Base-by-base conservation (phyloP, 176 grass and related monocot genomes). In the Areca catechu region DNA sequence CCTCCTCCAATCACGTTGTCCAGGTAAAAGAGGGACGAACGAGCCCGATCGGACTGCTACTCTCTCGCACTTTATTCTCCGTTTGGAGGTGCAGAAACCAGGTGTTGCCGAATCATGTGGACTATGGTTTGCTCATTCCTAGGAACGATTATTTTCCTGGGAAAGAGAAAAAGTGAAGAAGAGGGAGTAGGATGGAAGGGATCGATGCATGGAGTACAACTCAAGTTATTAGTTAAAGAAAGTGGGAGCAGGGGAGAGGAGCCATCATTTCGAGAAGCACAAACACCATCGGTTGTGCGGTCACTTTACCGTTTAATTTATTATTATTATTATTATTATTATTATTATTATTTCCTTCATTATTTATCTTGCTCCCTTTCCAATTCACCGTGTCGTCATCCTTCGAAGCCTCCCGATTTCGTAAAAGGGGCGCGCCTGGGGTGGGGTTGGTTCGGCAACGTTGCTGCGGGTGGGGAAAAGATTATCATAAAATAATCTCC, bases 251-350 rank as follows among this genome's bases (percentile, higher is more conserved):
- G 7, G 22, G 9, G 55, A 54, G 50, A 19, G 75, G 50, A 55
- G 0, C 64, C 63, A 22, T 60, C 67, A 17, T 34, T 60, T 70
- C 82, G 61, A 79, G 76, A 69, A 74, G 34, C 64, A 48, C 67
- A 68, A 76, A 83, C 78, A 25, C 79, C 84, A 65, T 83, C 79
- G 62, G 79, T 72, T 83, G 79, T 34, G 79, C 84, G 63, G 76
- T 82, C 76, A 79, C 84, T 88, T 88, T 66, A 78, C 56, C 65
- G 55, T 62, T 22, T 16, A 12, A 4, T 21, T 19, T 43, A n/a
- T 3, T 10, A 14, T 20, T 20, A 10, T 19, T 14, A 43, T 10
- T 54, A 7, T 54, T 54, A 5, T n/a, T 4, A 3, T 18, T 53
- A n/a, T 53, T 53, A 18, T 53, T n/a, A n/a, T 18, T 19, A 0